Evolutionary conservation across 441 rosid genomes (phyloP).

Genomic region (Gossypium armourianum): DNA sequence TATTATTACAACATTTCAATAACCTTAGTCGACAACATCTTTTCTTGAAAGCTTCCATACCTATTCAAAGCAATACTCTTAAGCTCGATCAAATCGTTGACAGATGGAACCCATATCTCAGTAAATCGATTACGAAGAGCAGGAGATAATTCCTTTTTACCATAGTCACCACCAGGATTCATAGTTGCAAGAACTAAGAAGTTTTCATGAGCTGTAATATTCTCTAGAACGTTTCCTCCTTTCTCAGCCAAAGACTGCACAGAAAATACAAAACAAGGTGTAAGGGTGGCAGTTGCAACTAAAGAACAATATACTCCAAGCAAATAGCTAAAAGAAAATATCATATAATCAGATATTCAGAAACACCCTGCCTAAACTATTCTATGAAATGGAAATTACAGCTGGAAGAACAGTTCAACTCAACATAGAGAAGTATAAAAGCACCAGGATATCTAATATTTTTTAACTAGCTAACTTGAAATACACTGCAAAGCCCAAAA

Average conservation of each 20-base stretch:
- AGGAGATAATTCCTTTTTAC: conserved; percentile 95
- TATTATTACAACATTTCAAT: background rate
- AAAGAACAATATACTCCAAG: conserved; percentile 6
- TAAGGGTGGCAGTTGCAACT: background rate
- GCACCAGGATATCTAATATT: background rate
- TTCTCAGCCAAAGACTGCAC: conserved; percentile 89
- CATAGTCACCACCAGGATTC: conserved; percentile 99
- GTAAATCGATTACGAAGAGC: conserved; percentile 96
- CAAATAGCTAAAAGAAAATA: background rate
- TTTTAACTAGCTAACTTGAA: background rate
- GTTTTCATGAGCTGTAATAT: conserved; percentile 54
- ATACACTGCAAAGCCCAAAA: background rate
- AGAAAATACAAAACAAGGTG: conserved; percentile 14
- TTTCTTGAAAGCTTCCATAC: conserved; percentile 29
- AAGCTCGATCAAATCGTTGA: conserved; percentile 56
- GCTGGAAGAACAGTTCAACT: background rate
- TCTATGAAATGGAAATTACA: background rate
- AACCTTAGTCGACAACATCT: conserved; percentile 4
- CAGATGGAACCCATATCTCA: conserved; percentile 95
- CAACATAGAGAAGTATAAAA: background rate
- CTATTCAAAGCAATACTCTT: conserved; percentile 58
- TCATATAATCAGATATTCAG: background rate
- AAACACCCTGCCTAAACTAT: background rate
- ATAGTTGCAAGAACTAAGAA: conserved; percentile 88
- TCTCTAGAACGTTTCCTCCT: conserved; percentile 77